Conservation (phyloP, 2,329 filamentous ascomycete genomes). For the Thelonectria discophora region DNA sequence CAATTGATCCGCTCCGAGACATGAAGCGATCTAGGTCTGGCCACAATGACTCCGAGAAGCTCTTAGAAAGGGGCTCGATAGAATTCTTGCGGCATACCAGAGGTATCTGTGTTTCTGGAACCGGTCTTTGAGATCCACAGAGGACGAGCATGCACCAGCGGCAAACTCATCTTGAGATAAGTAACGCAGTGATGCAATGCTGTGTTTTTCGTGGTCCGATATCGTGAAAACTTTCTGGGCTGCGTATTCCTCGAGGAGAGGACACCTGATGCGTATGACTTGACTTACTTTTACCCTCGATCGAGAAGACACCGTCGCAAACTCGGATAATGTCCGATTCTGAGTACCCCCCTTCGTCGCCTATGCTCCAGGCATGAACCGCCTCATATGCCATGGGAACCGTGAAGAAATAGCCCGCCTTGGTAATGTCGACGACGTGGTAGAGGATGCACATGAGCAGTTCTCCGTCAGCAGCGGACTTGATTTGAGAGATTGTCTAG, state of each 20-base stretch:
- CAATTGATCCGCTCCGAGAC: background rate
- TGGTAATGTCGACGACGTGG: too few relatives aligned
- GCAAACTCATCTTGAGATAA: background rate
- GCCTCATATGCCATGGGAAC: background rate
- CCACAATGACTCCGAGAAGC: background rate
- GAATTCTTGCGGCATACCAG: background rate
- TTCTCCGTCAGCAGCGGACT: too few relatives aligned
- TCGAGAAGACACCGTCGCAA: background rate
- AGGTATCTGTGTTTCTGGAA: background rate
- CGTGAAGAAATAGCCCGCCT: background rate
- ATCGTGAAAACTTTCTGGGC: too few relatives aligned
- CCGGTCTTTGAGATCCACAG: background rate
- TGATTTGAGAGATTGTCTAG: too few relatives aligned
- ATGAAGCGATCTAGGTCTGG: background rate
- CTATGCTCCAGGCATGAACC: background rate
- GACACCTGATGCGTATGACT: background rate
- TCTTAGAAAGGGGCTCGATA: background rate
- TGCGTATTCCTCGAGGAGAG: background rate
- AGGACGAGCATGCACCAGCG: background rate
- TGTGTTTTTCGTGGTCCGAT: background rate
- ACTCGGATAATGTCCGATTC: background rate
- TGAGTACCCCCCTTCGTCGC: background rate
- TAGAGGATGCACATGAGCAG: too few relatives aligned
- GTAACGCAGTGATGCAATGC: background rate
- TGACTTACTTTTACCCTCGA: too few relatives aligned